These are phyloP conservation scores for Cytospora mali DNA, from an alignment of 2,329 filamentous ascomycete species.

Conservation along the genomic window DNA sequence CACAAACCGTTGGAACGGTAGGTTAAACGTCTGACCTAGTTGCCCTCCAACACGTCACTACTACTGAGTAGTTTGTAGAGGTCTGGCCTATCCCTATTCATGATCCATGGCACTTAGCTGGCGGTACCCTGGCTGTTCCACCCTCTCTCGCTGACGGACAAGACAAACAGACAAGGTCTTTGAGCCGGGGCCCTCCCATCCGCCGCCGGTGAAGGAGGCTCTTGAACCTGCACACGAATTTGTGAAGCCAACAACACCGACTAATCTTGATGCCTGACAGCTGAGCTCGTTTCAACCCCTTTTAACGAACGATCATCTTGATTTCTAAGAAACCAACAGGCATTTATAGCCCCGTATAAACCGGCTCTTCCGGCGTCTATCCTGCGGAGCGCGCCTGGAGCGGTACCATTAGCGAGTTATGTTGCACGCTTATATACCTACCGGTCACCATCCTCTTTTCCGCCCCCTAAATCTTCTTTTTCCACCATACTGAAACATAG, in stretches of 20 bases:
- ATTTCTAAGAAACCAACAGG: background rate
- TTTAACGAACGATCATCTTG: constrained; percentile 1
- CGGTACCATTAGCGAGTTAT: constrained; percentile 23
- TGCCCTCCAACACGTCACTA: background rate
- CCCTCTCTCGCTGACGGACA: background rate
- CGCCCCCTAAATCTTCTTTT: background rate
- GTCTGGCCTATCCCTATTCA: background rate
- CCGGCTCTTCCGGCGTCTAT: constrained; percentile 16
- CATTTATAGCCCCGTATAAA: background rate
- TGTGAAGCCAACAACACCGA: background rate
- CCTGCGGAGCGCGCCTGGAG: constrained; percentile 17
- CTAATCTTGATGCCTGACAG: constrained; percentile 8
- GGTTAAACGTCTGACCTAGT: background rate
- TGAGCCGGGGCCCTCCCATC: background rate
- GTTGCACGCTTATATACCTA: constrained; percentile 10
- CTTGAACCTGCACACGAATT: background rate
- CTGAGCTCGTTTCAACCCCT: constrained; percentile 6
- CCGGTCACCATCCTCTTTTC: background rate
- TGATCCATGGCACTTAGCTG: background rate
- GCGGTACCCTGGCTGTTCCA: background rate
- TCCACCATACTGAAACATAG: constrained; percentile 11
- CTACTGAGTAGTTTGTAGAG: background rate
- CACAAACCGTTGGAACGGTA: background rate
- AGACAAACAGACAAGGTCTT: background rate
- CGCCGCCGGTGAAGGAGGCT: background rate